phyloP scores from a whole-genome alignment of 257 asterid species.

The Solanum sitiens region DNA sequence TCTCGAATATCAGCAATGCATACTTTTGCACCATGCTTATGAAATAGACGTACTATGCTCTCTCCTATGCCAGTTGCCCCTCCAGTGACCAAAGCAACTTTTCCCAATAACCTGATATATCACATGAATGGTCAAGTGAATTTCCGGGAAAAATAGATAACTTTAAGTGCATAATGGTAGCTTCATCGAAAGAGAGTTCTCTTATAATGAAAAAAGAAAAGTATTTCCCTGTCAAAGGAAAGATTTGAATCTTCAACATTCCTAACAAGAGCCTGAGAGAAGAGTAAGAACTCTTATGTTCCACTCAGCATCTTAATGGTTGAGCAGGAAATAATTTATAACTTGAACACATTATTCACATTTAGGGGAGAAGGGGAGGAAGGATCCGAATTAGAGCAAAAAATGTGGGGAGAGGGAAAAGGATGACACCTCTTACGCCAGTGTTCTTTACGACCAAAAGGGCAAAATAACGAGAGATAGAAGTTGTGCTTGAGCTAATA shows the following conservation, averaged over 20 bases:
- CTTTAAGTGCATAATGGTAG: no score
- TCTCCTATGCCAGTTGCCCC: constrained; percentile 92
- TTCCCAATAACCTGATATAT: constrained; percentile 55
- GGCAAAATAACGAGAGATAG: neutral
- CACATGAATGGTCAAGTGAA: neutral
- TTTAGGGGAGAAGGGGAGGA: neutral
- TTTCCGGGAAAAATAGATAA: neutral
- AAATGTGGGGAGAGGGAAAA: neutral
- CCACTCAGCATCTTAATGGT: neutral
- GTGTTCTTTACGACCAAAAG: neutral
- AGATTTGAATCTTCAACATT: neutral
- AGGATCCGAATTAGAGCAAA: neutral
- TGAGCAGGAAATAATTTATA: neutral
- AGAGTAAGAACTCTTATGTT: neutral
- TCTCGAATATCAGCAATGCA: constrained; percentile 73
- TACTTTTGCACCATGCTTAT: constrained; percentile 76
- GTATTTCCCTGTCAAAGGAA: neutral
- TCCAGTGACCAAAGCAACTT: constrained; percentile 84
- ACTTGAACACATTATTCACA: neutral
- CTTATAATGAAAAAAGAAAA: neutral
- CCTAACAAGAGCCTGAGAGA: neutral
- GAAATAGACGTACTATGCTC: constrained; percentile 65
- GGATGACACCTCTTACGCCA: neutral
- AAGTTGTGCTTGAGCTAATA: neutral
- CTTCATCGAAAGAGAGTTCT: no score